phyloP scores from a whole-genome alignment of 768 basidiomycete genomes.

The Suillus tomentosus region DNA sequence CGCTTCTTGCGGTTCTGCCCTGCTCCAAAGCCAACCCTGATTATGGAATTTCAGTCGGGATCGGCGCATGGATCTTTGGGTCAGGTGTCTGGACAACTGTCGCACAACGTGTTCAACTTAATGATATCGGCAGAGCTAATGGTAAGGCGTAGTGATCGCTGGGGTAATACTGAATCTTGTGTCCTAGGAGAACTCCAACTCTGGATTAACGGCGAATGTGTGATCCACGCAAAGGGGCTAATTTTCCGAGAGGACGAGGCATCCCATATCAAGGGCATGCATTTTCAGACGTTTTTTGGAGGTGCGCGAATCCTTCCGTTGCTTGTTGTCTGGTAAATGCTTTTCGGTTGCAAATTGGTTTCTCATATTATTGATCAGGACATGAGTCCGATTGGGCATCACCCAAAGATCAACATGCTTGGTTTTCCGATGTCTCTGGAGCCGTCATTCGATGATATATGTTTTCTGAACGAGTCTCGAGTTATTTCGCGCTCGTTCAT shows the following conservation, averaged over 20 bases:
- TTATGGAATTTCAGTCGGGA: constrained; percentile 68
- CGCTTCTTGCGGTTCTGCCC: constrained; percentile 50
- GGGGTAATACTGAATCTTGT: neutral
- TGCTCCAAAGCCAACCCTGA: constrained; percentile 51
- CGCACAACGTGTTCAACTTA: constrained; percentile 69
- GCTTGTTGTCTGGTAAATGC: neutral
- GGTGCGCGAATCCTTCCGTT: constrained; percentile 38
- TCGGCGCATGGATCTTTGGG: constrained; percentile 59
- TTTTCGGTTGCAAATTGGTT: neutral
- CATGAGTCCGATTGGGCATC: constrained; percentile 61
- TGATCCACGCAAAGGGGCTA: constrained; percentile 52
- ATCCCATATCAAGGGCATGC: constrained; percentile 62
- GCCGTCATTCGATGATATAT: constrained; percentile 30
- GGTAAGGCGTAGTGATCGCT: constrained; percentile 39
- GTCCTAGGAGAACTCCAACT: constrained; percentile 62
- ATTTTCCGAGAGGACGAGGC: constrained; percentile 42
- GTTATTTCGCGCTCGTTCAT: neutral
- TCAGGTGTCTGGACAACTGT: constrained; percentile 64
- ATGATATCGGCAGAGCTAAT: constrained; percentile 57
- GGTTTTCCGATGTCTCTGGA: constrained; percentile 59
- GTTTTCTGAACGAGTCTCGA: neutral
- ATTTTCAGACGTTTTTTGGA: constrained; percentile 81
- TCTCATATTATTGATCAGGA: constrained; percentile 36
- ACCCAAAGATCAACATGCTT: constrained; percentile 57
- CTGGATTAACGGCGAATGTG: constrained; percentile 61